Percentiles rank a stretch among this genome's conserved stretches.
These are phyloP conservation scores for Leavenworthia alabamica DNA, from an alignment of 345 rosid species.

Conservation along the genomic window DNA sequence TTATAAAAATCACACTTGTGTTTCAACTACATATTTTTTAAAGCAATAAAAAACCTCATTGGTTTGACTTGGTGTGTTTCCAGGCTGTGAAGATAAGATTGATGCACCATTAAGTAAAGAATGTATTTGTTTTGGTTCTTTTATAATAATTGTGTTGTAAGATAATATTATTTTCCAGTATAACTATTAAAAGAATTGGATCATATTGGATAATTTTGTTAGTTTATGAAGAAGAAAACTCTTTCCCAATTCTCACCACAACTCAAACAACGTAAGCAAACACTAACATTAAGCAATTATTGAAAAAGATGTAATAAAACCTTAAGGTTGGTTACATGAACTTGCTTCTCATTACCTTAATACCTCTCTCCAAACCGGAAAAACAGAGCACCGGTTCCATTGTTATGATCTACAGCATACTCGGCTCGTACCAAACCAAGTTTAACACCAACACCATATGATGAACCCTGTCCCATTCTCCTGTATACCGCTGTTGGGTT, in stretches of 20 bases:
- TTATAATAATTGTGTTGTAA: too few species aligned
- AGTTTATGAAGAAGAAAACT: not conserved
- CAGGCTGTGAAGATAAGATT: too few species aligned
- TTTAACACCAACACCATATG: constrained; percentile 82
- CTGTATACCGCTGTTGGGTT: constrained; percentile 93
- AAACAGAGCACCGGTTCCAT: constrained; percentile 79
- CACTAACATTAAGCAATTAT: constrained; percentile 17
- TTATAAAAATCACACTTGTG: not conserved
- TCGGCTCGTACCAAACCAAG: constrained; percentile 89
- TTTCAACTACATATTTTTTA: not conserved
- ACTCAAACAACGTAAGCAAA: constrained; percentile 20
- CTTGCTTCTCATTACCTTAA: constrained; percentile 34
- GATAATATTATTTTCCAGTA: too few species aligned
- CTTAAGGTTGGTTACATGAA: not conserved
- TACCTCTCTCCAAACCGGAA: constrained; percentile 93
- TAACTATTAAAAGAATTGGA: too few species aligned
- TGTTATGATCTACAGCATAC: constrained; percentile 93
- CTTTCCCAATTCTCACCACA: constrained; percentile 7
- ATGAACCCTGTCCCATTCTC: constrained; percentile 90
- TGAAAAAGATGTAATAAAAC: not conserved
- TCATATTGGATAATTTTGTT: too few species aligned
- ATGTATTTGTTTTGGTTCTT: too few species aligned
- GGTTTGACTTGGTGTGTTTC: too few species aligned
- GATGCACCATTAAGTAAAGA: too few species aligned
- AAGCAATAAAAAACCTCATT: not conserved